Conservation (phyloP, 176 grass and related monocot species). For the Carex kokanica region DNA sequence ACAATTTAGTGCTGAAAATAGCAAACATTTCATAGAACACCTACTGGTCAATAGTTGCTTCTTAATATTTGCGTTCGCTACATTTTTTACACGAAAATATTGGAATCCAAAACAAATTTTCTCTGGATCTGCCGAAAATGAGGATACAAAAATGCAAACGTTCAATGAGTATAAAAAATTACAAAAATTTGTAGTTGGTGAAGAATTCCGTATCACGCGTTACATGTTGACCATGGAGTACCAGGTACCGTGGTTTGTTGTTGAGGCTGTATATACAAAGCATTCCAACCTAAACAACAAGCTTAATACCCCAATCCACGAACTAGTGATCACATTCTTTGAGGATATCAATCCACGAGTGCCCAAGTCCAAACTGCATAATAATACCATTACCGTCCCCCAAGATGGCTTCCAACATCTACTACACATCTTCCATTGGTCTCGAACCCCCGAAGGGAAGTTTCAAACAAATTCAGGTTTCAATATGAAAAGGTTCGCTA, state of each 20-base stretch:
- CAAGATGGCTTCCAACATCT: no score
- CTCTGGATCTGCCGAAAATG: background rate
- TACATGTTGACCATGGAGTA: no score
- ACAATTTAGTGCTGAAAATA: no score
- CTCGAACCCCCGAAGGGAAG: background rate
- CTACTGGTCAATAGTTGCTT: background rate
- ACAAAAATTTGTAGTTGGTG: fast-evolving
- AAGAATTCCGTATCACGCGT: fast-evolving
- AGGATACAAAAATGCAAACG: no score
- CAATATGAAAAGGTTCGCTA: background rate
- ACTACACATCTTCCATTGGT: no score
- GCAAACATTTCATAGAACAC: no score
- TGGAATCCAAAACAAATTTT: no score
- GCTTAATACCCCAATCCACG: background rate
- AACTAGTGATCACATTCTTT: background rate
- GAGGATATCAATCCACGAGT: fast-evolving
- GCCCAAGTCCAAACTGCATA: no score
- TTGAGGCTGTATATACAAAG: background rate
- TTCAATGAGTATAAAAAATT: no score
- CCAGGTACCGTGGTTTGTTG: background rate
- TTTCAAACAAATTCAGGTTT: background rate
- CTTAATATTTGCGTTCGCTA: background rate
- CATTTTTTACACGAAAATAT: no score
- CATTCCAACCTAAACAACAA: background rate
- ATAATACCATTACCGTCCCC: no score